Percentiles rank a stretch among this genome's conserved stretches.
Evolutionary conservation across 108 stramenopile genomes (phyloP).

Genomic region (Aurantiochytrium sp.): DNA sequence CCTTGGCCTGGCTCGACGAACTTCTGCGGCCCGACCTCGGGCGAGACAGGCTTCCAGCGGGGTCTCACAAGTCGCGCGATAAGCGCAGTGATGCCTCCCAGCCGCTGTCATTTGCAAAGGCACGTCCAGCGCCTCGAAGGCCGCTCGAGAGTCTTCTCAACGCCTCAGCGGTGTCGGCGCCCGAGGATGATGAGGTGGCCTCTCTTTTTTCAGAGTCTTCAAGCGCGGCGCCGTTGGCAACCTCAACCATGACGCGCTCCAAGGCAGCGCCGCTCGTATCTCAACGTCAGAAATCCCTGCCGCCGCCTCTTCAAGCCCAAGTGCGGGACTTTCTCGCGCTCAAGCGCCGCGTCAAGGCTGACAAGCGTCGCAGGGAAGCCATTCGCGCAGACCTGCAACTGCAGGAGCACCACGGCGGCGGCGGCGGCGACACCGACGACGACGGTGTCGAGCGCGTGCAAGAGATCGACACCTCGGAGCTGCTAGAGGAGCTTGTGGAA

Average conservation of each 20-base stretch:
- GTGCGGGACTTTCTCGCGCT: background rate
- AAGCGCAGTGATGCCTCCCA: no score
- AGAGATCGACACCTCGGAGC: background rate
- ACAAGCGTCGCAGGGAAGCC: background rate
- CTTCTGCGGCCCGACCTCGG: background rate
- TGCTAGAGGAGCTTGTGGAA: background rate
- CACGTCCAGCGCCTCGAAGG: background rate
- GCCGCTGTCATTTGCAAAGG: no score
- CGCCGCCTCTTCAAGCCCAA: background rate
- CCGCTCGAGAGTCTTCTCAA: background rate
- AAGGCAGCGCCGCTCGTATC: no score
- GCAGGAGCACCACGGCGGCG: no score
- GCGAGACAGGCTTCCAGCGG: background rate
- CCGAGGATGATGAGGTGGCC: no score
- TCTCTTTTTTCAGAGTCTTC: no score
- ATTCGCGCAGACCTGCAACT: no score
- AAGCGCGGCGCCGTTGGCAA: no score
- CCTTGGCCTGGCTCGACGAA: background rate
- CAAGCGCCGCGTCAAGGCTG: background rate
- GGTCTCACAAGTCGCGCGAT: no score
- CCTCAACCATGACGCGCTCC: no score
- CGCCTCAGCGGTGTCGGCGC: background rate
- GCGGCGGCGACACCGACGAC: no score
- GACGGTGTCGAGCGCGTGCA: no score
- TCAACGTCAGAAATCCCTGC: background rate